These are phyloP conservation scores for Leccinellum albellum DNA, from an alignment of 768 basidiomycete species.

Conservation along the genomic window DNA sequence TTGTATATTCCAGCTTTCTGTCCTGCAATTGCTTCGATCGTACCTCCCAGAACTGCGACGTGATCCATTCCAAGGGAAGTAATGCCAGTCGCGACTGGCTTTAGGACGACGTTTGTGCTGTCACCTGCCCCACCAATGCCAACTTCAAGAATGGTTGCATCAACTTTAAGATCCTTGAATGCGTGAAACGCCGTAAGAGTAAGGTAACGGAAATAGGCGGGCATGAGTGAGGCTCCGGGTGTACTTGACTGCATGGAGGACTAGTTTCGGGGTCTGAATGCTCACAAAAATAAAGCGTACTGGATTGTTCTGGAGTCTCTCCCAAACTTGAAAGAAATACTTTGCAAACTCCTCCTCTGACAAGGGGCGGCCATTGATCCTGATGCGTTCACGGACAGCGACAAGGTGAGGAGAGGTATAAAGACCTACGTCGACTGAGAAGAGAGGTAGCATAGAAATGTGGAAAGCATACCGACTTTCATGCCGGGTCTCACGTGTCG, in stretches of 20 bases:
- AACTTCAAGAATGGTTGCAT: conserved; percentile 93
- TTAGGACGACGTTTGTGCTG: conserved; percentile 92
- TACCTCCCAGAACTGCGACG: conserved; percentile 80
- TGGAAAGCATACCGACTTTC: conserved; percentile 65
- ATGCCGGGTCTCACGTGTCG: conserved; percentile 68
- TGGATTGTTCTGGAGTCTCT: conserved; percentile 63
- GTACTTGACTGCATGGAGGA: conserved; percentile 38
- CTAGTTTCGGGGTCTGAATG: neutral
- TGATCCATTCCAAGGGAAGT: conserved; percentile 93
- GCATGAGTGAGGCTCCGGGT: conserved; percentile 63
- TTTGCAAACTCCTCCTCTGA: conserved; percentile 84
- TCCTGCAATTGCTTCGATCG: conserved; percentile 83
- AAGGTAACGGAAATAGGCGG: conserved; percentile 90
- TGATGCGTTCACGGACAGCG: conserved; percentile 91
- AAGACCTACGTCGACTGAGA: conserved; percentile 51
- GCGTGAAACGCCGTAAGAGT: conserved; percentile 91
- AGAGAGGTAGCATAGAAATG: neutral
- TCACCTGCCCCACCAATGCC: conserved; percentile 94
- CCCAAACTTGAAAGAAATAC: conserved; percentile 97
- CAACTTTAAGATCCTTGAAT: conserved; percentile 76
- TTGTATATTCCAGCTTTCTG: conserved; percentile 99
- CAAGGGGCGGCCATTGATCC: conserved; percentile 86
- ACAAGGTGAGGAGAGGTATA: conserved; percentile 97
- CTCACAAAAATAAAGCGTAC: conserved; percentile 37
- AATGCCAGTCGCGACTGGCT: conserved; percentile 85